Evolutionary conservation across 768 basidiomycete genomes (phyloP), one percentile per base, ranked within the genome.

Genomic region (Termitomyces sp.): DNA sequence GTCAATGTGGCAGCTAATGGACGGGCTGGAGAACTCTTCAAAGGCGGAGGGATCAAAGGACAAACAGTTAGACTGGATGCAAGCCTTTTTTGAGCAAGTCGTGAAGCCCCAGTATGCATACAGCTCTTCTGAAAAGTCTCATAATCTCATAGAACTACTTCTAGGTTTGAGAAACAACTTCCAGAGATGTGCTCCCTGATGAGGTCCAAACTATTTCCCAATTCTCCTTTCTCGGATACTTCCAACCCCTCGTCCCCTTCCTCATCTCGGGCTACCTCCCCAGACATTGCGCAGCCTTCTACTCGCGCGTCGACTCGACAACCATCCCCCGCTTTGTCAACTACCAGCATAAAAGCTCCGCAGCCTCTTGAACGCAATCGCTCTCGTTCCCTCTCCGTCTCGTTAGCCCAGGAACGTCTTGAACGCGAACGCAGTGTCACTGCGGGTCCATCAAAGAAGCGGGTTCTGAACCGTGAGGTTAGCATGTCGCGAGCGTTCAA

Each of bases 401-500:
- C 88, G 0, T 78, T 91, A 5, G 84, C 85, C 9, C 83, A 85
- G 60, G 88, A 90, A 62, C 71, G 72, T 51, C 67, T 57, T 59
- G 65, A 75, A 63, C 74, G 65, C 48, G 74, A 74, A 65, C 75
- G 69, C 4, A 74, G 72, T 32, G 69, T 68, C 30, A 68, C 68
- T 0, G 65, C 71, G n/a, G 67, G 67, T 1, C 68, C 69, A 14
- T 45, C 60, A 24, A 82, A 83, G 65, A 83, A 82, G 60, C 78
- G 81, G 10, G 72, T 81, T 1, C 71, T 90, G n/a, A 84, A 78
- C 57, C 79, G 87, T 33, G 88, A 91, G 67, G 77, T 91, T 61
- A 91, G 87, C 71, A 92, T 91, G 89, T 84, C 85, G 18, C 79
- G 88, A 33, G 80, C 72, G 24, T 89, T 90, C 72, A 89, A 77